Percentiles rank a stretch among this genome's conserved stretches.
Conservation (phyloP, 2,329 filamentous ascomycete species). For the Microdochium trichocladiopsis region DNA sequence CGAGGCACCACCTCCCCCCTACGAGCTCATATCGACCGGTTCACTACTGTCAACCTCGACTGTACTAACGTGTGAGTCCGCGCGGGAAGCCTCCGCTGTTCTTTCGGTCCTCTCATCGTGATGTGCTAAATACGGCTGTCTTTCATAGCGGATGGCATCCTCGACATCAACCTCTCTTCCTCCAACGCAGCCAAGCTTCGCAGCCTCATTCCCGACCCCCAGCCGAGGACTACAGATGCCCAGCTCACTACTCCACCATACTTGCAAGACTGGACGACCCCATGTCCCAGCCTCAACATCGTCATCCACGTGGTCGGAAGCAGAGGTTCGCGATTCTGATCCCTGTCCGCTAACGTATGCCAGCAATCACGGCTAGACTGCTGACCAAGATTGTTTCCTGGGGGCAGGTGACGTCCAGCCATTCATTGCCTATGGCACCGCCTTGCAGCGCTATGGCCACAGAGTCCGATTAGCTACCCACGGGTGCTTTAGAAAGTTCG, state of each 20-base stretch:
- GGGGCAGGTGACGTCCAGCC: conserved; percentile 62
- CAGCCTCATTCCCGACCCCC: background rate
- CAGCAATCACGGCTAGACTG: background rate
- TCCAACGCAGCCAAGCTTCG: background rate
- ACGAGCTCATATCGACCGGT: background rate
- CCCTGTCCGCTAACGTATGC: background rate
- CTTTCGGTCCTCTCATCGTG: background rate
- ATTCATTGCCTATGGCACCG: conserved; percentile 63
- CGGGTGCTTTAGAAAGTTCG: conserved; percentile 58
- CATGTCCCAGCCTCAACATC: conserved; percentile 55
- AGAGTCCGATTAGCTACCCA: conserved; percentile 70
- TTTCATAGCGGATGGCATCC: background rate
- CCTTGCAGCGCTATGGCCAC: conserved; percentile 60
- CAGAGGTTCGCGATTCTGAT: conserved; percentile 20
- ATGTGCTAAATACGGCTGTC: background rate
- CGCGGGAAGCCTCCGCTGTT: background rate
- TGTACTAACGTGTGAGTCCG: background rate
- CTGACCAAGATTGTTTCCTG: background rate
- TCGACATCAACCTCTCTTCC: background rate
- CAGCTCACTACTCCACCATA: background rate
- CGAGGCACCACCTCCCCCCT: background rate
- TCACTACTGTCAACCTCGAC: background rate
- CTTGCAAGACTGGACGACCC: conserved; percentile 10
- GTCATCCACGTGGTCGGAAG: conserved; percentile 72
- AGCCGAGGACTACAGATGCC: background rate